These are phyloP conservation scores for Aciculoconidium aculeatum DNA, from an alignment of 805 yeast genomes.

Conservation along the genomic window DNA sequence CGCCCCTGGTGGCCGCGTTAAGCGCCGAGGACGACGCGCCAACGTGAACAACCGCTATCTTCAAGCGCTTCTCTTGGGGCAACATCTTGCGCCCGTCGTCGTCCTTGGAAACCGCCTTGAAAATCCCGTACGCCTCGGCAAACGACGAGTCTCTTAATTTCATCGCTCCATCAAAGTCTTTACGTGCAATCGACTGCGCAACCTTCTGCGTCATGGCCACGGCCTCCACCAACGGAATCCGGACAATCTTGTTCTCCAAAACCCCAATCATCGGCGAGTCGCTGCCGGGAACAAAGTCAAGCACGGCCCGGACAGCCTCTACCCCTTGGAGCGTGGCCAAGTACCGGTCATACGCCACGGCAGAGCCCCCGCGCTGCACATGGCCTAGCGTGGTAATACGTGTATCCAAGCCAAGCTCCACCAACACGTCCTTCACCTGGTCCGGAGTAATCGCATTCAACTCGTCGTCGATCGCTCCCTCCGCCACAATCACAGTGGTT, in stretches of 20 bases:
- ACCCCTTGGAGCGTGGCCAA: slow-evolving; percentile 78
- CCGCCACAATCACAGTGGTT: slow-evolving; percentile 77
- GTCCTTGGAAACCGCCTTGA: slow-evolving; percentile 44
- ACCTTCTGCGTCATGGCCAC: slow-evolving; percentile 67
- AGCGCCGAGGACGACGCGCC: slow-evolving; percentile 81
- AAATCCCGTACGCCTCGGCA: slow-evolving; percentile 57
- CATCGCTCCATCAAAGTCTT: slow-evolving; percentile 68
- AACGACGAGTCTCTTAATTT: slow-evolving; percentile 66
- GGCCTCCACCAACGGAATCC: slow-evolving; percentile 67
- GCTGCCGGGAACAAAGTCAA: slow-evolving; percentile 61
- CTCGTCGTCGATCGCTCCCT: slow-evolving; percentile 72
- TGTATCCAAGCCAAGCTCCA: slow-evolving; percentile 66
- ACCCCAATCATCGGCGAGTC: slow-evolving; percentile 78
- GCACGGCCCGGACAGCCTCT: slow-evolving; percentile 71
- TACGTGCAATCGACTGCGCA: slow-evolving; percentile 59
- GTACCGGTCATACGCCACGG: slow-evolving; percentile 68
- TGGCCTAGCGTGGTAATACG: slow-evolving; percentile 75
- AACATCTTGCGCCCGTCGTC: slow-evolving; percentile 35
- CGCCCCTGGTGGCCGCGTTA: slow-evolving; percentile 72
- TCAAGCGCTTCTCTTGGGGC: slow-evolving; percentile 48
- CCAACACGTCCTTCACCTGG: slow-evolving; percentile 61
- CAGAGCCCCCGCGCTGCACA: slow-evolving; percentile 80
- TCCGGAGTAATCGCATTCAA: slow-evolving; percentile 61
- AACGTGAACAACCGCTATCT: slow-evolving; percentile 65
- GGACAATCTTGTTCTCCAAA: slow-evolving; percentile 62